These are phyloP conservation scores for Exophiala bonariae DNA, from an alignment of 2,329 filamentous ascomycete genomes.

Conservation along the genomic window DNA sequence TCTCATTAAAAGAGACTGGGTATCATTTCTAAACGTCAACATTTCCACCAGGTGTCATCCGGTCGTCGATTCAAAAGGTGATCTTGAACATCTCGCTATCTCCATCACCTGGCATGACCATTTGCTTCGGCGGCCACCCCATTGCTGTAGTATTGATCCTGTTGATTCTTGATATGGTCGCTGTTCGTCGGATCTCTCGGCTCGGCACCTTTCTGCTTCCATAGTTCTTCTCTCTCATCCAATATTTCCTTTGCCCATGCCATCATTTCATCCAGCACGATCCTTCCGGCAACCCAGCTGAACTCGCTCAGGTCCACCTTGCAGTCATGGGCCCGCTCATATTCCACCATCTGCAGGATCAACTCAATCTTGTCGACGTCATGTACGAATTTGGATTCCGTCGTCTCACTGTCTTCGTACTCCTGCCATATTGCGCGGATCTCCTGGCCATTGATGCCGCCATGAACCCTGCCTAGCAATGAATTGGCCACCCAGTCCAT, in stretches of 20 bases:
- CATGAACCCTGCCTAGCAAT: conserved; percentile 72
- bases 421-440: conserved; percentile 87
- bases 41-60: neutral
- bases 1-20: conserved; percentile 1
- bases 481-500: conserved; percentile 85
- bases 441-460: conserved; percentile 67
- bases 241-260: conserved; percentile 77
- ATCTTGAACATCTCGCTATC: neutral
- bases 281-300: conserved; percentile 70
- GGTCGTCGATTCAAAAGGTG: neutral
- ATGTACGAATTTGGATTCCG: conserved; percentile 87
- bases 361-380: conserved; percentile 98
- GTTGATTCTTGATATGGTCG: conserved; percentile 25
- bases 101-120: conserved; percentile 5
- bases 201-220: conserved; percentile 52
- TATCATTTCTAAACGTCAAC: conserved; percentile 6
- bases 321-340: conserved; percentile 71
- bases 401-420: conserved; percentile 84
- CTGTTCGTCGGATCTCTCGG: conserved; percentile 21
- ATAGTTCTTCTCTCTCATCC: conserved; percentile 72
- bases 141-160: conserved; percentile 29
- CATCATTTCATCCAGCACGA: conserved; percentile 75
- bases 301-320: conserved; percentile 83
- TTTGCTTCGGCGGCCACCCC: conserved; percentile 3
- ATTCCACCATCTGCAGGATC: conserved; percentile 92